These are phyloP conservation scores for Tephrocybe sp. DNA, from an alignment of 768 basidiomycete genomes.

Conservation along the genomic window DNA sequence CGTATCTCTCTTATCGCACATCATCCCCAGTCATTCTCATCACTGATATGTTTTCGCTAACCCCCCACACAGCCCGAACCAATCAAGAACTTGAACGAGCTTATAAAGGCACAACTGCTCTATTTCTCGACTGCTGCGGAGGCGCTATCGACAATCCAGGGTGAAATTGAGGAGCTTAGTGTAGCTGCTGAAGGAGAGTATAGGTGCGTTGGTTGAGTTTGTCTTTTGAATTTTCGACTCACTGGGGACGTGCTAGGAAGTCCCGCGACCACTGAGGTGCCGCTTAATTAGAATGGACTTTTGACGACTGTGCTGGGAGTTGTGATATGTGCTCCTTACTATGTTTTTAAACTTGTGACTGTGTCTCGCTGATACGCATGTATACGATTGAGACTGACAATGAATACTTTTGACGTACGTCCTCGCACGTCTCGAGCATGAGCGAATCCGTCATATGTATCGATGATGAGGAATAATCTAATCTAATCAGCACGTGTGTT, in stretches of 20 bases:
- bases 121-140: constrained; percentile 81
- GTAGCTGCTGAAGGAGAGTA: constrained; percentile 95
- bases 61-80: constrained; percentile 76
- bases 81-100: constrained; percentile 89
- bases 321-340: too few species aligned
- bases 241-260: constrained; percentile 51
- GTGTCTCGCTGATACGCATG: too few species aligned
- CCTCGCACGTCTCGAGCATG: too few species aligned
- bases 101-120: constrained; percentile 82
- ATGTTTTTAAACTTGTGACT: too few species aligned
- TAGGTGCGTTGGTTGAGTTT: constrained; percentile 48
- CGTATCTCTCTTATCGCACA: constrained; percentile 26
- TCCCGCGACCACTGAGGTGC: constrained; percentile 83
- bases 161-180: constrained; percentile 90
- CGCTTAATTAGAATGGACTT: constrained; percentile 31
- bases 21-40: too few species aligned
- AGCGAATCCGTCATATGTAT: too few species aligned
- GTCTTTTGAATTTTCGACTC: not conserved
- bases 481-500: not conserved
- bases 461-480: too few species aligned
- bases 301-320: not conserved
- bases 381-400: too few species aligned
- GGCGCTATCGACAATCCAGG: constrained; percentile 77
- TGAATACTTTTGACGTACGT: too few species aligned
- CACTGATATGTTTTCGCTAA: not conserved